Evolutionary conservation across 208 protist species (phyloP).

Genomic region (Phytomonas sp.): DNA sequence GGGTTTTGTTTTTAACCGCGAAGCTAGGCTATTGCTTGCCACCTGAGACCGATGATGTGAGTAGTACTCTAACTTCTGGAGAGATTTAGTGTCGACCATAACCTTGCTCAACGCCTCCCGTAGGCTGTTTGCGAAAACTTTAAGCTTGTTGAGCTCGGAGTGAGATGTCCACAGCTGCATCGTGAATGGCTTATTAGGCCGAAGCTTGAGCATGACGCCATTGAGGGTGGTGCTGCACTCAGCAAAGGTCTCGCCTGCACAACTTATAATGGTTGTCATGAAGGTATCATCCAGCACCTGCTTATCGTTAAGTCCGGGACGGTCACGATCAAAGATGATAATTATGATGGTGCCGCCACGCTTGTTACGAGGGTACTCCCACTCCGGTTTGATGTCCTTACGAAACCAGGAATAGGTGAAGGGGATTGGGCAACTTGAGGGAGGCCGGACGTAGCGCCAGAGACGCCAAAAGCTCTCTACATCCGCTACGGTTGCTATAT

Average conservation of each 20-base stretch:
- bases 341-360: conserved; percentile 78
- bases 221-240: conserved; percentile 68
- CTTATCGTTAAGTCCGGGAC: conserved; percentile 57
- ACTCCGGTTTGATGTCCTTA: conserved; percentile 73
- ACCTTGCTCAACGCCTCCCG: conserved; percentile 51
- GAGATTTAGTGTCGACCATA: conserved; percentile 47
- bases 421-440: conserved; percentile 39
- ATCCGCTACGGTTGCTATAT: conserved; percentile 58
- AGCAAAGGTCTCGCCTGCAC: conserved; percentile 54
- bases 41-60: conserved; percentile 38
- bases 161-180: conserved; percentile 77
- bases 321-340: conserved; percentile 74
- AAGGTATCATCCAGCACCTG: conserved; percentile 80
- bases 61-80: conserved; percentile 82
- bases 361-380: conserved; percentile 80
- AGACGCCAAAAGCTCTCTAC: conserved; percentile 79
- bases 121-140: conserved; percentile 51
- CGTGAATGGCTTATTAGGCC: conserved; percentile 61
- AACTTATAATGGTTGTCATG: conserved; percentile 64
- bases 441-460: conserved; percentile 61
- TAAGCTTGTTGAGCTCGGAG: conserved; percentile 58
- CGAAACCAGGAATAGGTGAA: conserved; percentile 87
- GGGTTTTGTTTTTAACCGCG: conserved; percentile 49
- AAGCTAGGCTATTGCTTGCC: conserved; percentile 43
- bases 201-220: conserved; percentile 81